Base-by-base conservation (phyloP, 768 basidiomycete genomes). In the Phaeotremella fagi region DNA sequence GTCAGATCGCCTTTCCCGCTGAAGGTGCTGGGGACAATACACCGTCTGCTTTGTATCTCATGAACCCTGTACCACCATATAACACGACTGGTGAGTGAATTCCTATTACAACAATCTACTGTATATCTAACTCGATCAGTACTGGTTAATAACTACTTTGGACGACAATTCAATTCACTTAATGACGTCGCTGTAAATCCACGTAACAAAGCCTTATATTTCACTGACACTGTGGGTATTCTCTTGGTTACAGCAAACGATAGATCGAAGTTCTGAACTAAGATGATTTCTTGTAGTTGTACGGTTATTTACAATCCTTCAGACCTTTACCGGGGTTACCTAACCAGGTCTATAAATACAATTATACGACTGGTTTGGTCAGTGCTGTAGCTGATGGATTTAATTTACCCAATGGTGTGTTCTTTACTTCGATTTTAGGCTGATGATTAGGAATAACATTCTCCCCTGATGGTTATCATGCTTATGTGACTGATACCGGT, bases 201-300 rank as follows among this genome's bases (percentile, higher is more conserved):
- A 1, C 71, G 73, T 3, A 84, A 80, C 56, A 82, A 82, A 31
- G 81, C 81, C 33, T 60, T 88, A 1, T 87, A 85, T 75, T 87
- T 89, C 74, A 88, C 87, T 0, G 87, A 90, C 63, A 77, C 78
- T n/a, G n/a, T n/a, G n/a, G n/a, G n/a, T n/a, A n/a, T n/a, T n/a
- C n/a, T n/a, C n/a, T n/a, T n/a, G n/a, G n/a, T n/a, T n/a, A n/a
- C n/a, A n/a, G n/a, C n/a, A n/a, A n/a, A n/a, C n/a, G n/a, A n/a
- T n/a, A n/a, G n/a, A n/a, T n/a, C n/a, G n/a, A n/a, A n/a, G n/a
- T n/a, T n/a, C n/a, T n/a, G n/a, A n/a, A n/a, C n/a, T n/a, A n/a
- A n/a, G n/a, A n/a, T n/a, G n/a, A n/a, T n/a, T n/a, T n/a, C n/a
- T n/a, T n/a, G n/a, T n/a, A n/a, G 15, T 76, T 78, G 81, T 87